A percentile compares a stretch with the other conserved stretches of the same genome.
Conservation (phyloP, 2,329 filamentous ascomycete species). For the Cladophialophora carrionii region DNA sequence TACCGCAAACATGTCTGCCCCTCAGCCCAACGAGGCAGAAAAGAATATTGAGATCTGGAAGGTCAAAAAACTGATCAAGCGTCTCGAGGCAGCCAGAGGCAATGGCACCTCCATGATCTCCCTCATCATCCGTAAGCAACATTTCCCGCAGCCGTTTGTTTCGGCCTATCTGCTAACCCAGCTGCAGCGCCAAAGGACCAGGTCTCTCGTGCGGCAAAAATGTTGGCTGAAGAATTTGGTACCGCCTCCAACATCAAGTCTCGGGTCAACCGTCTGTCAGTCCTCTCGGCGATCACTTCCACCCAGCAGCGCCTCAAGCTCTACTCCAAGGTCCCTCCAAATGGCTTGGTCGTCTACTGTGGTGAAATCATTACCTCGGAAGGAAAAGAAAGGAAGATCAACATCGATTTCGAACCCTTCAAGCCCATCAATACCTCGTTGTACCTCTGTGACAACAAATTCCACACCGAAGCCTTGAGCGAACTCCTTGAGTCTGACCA, state of each 20-base stretch:
- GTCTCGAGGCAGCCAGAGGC: slow-evolving; percentile 92
- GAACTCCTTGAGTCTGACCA: slow-evolving; percentile 98
- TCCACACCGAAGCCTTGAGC: slow-evolving; percentile 95
- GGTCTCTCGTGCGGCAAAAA: slow-evolving; percentile 93
- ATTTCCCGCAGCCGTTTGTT: slow-evolving; percentile 29
- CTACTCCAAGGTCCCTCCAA: slow-evolving; percentile 98
- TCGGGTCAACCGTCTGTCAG: slow-evolving; percentile 96
- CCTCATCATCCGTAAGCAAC: slow-evolving; percentile 85
- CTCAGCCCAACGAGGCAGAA: slow-evolving; percentile 89
- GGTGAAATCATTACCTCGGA: slow-evolving; percentile 99
- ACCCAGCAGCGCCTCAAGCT: slow-evolving; percentile 99
- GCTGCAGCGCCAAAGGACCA: slow-evolving; percentile 90
- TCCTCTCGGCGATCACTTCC: slow-evolving; percentile 96
- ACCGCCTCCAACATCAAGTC: slow-evolving; percentile 99
- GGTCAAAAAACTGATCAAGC: slow-evolving; percentile 99
- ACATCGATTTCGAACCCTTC: slow-evolving; percentile 99
- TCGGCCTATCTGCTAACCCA: slow-evolving; percentile 14
- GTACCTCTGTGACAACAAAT: slow-evolving; percentile 99
- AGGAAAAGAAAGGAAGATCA: slow-evolving; percentile 99
- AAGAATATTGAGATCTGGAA: slow-evolving; percentile 91
- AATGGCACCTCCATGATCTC: slow-evolving; percentile 99
- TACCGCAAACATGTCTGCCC: slow-evolving; percentile 73
- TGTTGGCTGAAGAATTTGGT: slow-evolving; percentile 99
- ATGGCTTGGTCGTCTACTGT: slow-evolving; percentile 97
- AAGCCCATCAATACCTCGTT: slow-evolving; percentile 99